phyloP scores from a whole-genome alignment of 2,329 filamentous ascomycete species.

The Aspergillus phoenicis region DNA sequence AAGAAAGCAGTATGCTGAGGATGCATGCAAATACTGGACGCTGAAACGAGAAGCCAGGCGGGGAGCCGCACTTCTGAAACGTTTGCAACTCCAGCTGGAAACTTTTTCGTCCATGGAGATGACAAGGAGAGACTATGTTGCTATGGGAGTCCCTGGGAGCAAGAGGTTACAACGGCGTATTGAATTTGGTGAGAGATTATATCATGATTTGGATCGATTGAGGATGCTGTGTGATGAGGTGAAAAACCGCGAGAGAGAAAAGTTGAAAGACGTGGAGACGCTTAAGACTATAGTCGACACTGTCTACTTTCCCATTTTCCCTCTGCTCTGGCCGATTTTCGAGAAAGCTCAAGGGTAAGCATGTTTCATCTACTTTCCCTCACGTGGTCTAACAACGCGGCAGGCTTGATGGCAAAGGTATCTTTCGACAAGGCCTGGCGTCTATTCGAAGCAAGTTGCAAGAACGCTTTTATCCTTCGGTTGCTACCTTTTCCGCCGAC shows the following conservation, averaged over 20 bases:
- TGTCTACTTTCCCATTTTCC: conserved; percentile 86
- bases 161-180: conserved; percentile 78
- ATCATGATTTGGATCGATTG: conserved; percentile 72
- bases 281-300: conserved; percentile 80
- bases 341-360: conserved; percentile 81
- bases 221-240: conserved; percentile 69
- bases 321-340: conserved; percentile 74
- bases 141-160: conserved; percentile 84
- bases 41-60: conserved; percentile 90
- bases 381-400: conserved; percentile 20
- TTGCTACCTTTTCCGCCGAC: conserved; percentile 62
- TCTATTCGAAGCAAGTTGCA: conserved; percentile 56
- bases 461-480: conserved; percentile 61
- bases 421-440: conserved; percentile 58
- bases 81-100: conserved; percentile 91
- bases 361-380: conserved; percentile 4
- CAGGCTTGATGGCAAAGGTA: conserved; percentile 54
- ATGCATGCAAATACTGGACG: conserved; percentile 97
- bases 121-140: conserved; percentile 90
- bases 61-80: conserved; percentile 87
- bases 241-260: conserved; percentile 74
- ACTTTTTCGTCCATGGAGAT: conserved; percentile 98
- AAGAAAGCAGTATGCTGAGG: conserved; percentile 87
- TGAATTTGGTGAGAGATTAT: conserved; percentile 73
- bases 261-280: conserved; percentile 74